A percentile compares a stretch with the other conserved stretches of the same genome.
These are phyloP conservation scores for Globisporangium barbulae DNA, from an alignment of 352 stramenopile species.

Conservation along the genomic window DNA sequence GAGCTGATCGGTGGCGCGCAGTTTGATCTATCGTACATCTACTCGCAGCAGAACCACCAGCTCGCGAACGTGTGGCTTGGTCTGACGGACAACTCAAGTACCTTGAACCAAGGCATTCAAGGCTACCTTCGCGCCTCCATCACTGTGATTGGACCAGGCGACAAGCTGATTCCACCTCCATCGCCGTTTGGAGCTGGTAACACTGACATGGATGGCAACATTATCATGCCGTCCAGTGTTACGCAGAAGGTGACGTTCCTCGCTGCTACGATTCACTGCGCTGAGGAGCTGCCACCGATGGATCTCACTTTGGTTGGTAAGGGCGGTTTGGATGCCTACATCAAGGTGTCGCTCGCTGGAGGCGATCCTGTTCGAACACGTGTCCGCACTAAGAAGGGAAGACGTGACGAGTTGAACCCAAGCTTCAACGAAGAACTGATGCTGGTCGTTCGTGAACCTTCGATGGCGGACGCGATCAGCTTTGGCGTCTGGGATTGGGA, in stretches of 20 bases:
- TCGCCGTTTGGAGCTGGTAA: conserved; percentile 49
- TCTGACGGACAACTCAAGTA: conserved; percentile 81
- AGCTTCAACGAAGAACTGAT: conserved; percentile 81
- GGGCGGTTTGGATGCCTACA: conserved; percentile 68
- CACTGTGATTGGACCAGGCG: conserved; percentile 83
- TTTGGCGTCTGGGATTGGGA: conserved; percentile 78
- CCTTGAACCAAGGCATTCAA: conserved; percentile 84
- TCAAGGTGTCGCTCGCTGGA: conserved; percentile 56
- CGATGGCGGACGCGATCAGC: conserved; percentile 76
- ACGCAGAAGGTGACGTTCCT: conserved; percentile 76
- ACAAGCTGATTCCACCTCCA: conserved; percentile 74
- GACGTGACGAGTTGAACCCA: conserved; percentile 59
- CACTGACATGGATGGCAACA: conserved; percentile 47
- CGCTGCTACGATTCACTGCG: conserved; percentile 57
- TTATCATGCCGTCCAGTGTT: conserved; percentile 78
- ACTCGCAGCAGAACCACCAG: conserved; percentile 86
- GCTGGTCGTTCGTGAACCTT: conserved; percentile 73
- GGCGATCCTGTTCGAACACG: conserved; percentile 63
- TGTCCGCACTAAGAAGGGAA: conserved; percentile 74
- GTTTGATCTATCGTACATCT: conserved; percentile 87
- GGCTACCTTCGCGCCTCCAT: conserved; percentile 89
- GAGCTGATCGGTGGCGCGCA: conserved; percentile 87
- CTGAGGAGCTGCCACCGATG: conserved; percentile 74
- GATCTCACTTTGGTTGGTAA: conserved; percentile 60
- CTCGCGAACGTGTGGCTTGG: conserved; percentile 90